These are phyloP conservation scores for Boletales sp. DNA, from an alignment of 768 basidiomycete genomes.

Conservation along the genomic window DNA sequence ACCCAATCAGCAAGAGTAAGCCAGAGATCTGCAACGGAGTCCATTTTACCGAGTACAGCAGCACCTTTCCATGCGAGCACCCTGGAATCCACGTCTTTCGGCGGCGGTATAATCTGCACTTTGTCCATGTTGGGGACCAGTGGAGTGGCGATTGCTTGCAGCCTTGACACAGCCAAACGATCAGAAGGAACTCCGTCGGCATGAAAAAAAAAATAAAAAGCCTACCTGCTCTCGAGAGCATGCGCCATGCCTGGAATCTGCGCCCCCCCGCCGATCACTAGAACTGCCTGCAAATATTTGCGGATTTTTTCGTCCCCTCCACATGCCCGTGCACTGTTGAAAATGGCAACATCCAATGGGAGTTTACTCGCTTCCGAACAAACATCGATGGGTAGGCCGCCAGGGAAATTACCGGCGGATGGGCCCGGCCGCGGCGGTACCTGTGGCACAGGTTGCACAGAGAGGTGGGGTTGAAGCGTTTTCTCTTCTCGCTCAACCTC, in stretches of 20 bases:
- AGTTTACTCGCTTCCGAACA: slow-evolving; percentile 84
- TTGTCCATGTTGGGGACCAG: slow-evolving; percentile 82
- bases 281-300: slow-evolving; percentile 82
- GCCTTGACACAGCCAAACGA: slow-evolving; percentile 24
- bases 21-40: slow-evolving; percentile 88
- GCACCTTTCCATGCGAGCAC: slow-evolving; percentile 96
- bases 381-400: slow-evolving; percentile 66
- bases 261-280: slow-evolving; percentile 84
- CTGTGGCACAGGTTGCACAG: slow-evolving; percentile 20
- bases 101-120: slow-evolving; percentile 90
- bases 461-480: slow-evolving; percentile 22
- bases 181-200: slow-evolving; percentile 3
- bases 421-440: slow-evolving; percentile 15
- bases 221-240: slow-evolving; percentile 82
- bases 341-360: slow-evolving; percentile 89
- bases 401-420: slow-evolving; percentile 33
- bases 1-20: slow-evolving; percentile 87
- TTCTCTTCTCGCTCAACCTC: slow-evolving; percentile 47
- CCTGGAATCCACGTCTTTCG: slow-evolving; percentile 87
- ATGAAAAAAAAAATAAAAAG: not conserved
- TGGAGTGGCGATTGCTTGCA: slow-evolving; percentile 83
- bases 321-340: slow-evolving; percentile 85
- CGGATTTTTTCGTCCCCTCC: slow-evolving; percentile 87
- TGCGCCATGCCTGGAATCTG: slow-evolving; percentile 79
- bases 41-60: slow-evolving; percentile 88